A percentile compares a stretch with the other conserved stretches of the same genome.
Evolutionary conservation across 2,329 filamentous ascomycete species (phyloP).

Genomic region (Stachybotrys elegans): DNA sequence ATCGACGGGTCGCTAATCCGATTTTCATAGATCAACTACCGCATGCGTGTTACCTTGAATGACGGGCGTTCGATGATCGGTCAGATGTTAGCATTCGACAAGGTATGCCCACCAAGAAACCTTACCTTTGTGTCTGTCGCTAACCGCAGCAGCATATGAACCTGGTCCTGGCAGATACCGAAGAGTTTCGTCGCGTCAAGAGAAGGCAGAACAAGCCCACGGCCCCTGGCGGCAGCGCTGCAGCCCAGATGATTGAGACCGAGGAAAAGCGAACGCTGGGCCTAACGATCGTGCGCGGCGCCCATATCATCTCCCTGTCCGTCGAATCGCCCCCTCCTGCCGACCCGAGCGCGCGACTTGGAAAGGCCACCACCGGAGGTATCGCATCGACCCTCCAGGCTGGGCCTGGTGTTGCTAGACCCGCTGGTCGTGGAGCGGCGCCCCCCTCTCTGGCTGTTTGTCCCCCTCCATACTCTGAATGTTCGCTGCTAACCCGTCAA

Average conservation of each 20-base stretch:
- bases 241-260: constrained; percentile 69
- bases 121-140: too few species aligned
- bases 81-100: constrained; percentile 98
- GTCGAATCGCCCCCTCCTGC: constrained; percentile 94
- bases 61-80: constrained; percentile 96
- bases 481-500: constrained; percentile 2
- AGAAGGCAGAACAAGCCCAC: constrained; percentile 71
- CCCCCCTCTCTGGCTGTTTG: constrained; percentile 71
- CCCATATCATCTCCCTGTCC: constrained; percentile 89
- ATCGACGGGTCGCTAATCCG: neutral
- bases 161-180: constrained; percentile 94
- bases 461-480: neutral
- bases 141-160: constrained; percentile 84
- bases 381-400: constrained; percentile 67
- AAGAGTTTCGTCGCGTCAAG: constrained; percentile 93
- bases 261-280: constrained; percentile 98
- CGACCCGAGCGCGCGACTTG: constrained; percentile 85
- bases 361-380: constrained; percentile 66
- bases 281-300: constrained; percentile 88
- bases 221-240: constrained; percentile 57
- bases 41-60: constrained; percentile 93
- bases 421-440: constrained; percentile 77
- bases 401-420: constrained; percentile 85
- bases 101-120: constrained; percentile 52
- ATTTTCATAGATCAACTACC: constrained; percentile 85